phyloP scores from a whole-genome alignment of 345 rosid genomes.

The Hirschfeldia incana region DNA sequence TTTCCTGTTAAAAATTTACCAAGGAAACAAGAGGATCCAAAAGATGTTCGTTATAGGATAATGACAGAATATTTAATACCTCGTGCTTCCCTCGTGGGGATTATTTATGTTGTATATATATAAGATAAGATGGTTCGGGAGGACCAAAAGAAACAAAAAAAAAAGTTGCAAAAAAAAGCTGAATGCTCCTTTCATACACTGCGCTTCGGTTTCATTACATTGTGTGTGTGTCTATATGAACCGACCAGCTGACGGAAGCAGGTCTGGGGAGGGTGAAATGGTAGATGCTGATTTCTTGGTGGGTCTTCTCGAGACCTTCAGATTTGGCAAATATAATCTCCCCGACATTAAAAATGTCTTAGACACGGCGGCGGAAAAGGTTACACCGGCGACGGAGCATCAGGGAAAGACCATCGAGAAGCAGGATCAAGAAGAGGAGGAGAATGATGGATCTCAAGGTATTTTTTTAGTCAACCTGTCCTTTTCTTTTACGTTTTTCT shows the following conservation, averaged over 20 bases:
- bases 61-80: slow-evolving; percentile 6
- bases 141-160: neutral
- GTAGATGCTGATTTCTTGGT: slow-evolving; percentile 35
- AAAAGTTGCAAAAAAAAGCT: slow-evolving; percentile 20
- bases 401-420: neutral
- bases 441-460: slow-evolving; percentile 32
- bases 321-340: slow-evolving; percentile 34
- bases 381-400: neutral
- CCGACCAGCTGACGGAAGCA: slow-evolving; percentile 5
- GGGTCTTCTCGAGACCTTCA: slow-evolving; percentile 29
- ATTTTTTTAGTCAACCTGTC: slow-evolving; percentile 21
- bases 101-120: slow-evolving; percentile 5
- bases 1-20: too few species aligned
- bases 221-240: slow-evolving; percentile 1
- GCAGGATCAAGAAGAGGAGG: neutral
- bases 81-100: slow-evolving; percentile 41
- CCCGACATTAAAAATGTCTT: neutral
- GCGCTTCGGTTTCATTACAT: neutral
- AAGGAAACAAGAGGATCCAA: neutral
- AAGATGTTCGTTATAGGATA: neutral
- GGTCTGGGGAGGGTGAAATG: slow-evolving; percentile 10
- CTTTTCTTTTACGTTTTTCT: neutral
- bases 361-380: neutral
- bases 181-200: neutral
- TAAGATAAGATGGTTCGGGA: neutral